These are phyloP conservation scores for Penicillium sp. DNA, from an alignment of 2,329 filamentous ascomycete genomes.

Conservation along the genomic window DNA sequence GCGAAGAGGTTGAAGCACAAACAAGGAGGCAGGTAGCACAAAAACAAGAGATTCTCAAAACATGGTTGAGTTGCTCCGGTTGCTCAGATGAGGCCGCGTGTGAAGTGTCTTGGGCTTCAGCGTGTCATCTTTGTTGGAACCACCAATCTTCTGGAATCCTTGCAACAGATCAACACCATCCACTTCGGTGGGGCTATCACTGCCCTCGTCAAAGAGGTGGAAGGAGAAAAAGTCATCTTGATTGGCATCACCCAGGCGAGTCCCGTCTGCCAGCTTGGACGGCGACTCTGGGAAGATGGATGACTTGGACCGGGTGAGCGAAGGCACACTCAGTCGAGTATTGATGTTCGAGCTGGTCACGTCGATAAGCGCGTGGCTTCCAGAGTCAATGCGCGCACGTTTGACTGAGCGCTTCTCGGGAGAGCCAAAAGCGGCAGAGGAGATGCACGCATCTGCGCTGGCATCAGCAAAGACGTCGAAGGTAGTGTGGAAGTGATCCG, in stretches of 20 bases:
- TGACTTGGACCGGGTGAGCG: constrained; percentile 38
- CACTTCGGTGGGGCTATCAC: constrained; percentile 45
- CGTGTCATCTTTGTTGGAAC: constrained; percentile 36
- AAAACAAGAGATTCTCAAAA: constrained; percentile 27
- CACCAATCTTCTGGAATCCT: constrained; percentile 52
- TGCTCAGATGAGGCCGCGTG: constrained; percentile 34
- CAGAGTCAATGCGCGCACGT: constrained; percentile 53
- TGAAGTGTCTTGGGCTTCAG: constrained; percentile 32
- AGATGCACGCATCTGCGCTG: constrained; percentile 38
- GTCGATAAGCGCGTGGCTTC: constrained; percentile 53
- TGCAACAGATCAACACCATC: constrained; percentile 50
- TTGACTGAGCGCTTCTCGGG: constrained; percentile 58
- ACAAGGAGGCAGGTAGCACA: constrained; percentile 2
- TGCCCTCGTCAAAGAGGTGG: constrained; percentile 49
- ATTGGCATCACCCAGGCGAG: constrained; percentile 37
- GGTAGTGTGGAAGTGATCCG: constrained; percentile 47
- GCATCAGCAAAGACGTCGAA: constrained; percentile 60
- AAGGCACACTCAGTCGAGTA: constrained; percentile 34
- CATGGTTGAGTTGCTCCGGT: constrained; percentile 36
- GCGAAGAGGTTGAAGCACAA: background rate
- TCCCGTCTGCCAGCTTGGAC: constrained; percentile 37
- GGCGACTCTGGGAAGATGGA: constrained; percentile 44
- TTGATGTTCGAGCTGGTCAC: constrained; percentile 43
- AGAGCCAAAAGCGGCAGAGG: constrained; percentile 49
- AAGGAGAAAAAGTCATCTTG: constrained; percentile 52